Base-by-base conservation (phyloP, 177 flowering plant genomes). In the Vitis hybrid region DNA sequence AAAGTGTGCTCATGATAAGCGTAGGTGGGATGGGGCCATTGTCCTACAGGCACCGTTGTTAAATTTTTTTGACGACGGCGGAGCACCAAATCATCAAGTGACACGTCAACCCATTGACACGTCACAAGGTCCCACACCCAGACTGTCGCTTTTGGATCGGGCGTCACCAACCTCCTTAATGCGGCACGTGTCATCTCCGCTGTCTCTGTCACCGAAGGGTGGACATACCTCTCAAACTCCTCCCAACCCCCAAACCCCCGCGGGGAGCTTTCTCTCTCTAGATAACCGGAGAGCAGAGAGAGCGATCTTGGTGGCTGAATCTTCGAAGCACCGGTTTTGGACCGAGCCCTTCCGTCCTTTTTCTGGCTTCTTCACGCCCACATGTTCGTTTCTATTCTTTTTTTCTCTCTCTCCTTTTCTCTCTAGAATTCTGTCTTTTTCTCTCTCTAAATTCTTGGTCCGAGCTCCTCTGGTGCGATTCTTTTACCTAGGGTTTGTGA, bases 131-230 rank as follows among this genome's bases (percentile, higher is more conserved):
- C 65, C 52, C 65, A 45, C 52, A 18, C 39, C 59, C 20, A 62
- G 22, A 22, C 48, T 22, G 57, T n/a, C 50, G 16, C 50, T 26
- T 57, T 22, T 16, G 56, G 65, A 71, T 34, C 51, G 61, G 68
- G 45, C 69, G 59, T 65, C 68, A 65, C n/a, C 57, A 1, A 5
- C 22, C 52, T 7, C 52, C 2, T n/a, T 15, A 49, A 19, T 14
- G 18, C n/a, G 63, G 15, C 73, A 71, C 73, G 73, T 71, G 68
- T 64, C 63, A 3, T 14, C 5, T 50, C 49, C 22, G 18, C 3
- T 19, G 10, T 61, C 19, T 61, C 11, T 63, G 14, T 63, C 53
- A 9, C 29, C 15, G n/a, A 59, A 20, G 57, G 50, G 31, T 18
- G 61, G 45, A 61, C n/a, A 1, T 29, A 3, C 10, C 45, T 20